These are phyloP conservation scores for Solanum habrochaites DNA, from an alignment of 257 asterid genomes.

Conservation along the genomic window DNA sequence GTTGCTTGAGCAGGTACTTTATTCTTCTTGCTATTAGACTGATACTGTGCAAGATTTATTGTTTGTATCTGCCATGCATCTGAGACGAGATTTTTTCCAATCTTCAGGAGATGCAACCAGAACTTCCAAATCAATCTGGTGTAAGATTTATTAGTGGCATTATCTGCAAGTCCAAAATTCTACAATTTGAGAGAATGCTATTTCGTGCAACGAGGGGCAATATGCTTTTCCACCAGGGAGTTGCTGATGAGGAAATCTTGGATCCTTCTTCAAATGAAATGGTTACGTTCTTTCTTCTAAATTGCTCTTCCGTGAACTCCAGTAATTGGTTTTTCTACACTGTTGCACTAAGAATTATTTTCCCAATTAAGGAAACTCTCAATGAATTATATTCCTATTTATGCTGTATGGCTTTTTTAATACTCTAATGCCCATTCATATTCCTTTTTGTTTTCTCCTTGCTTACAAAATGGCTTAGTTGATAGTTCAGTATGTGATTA, in stretches of 20 bases:
- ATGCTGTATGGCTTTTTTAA: background rate
- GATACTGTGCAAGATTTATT: slow-evolving; percentile 3
- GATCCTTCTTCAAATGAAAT: slow-evolving; percentile 82
- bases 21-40: background rate
- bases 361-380: background rate
- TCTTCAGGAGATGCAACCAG: slow-evolving; percentile 82
- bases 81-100: slow-evolving; percentile 3
- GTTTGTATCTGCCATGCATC: background rate
- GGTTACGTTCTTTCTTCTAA: slow-evolving; percentile 32
- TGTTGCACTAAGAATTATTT: background rate
- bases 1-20: slow-evolving; percentile 71
- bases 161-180: slow-evolving; percentile 66
- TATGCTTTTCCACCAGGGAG: slow-evolving; percentile 87
- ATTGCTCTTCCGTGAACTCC: background rate
- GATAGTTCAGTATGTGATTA: slow-evolving; percentile 1
- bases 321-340: background rate
- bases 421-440: background rate
- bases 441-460: background rate
- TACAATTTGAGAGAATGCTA: slow-evolving; percentile 86
- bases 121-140: slow-evolving; percentile 69
- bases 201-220: slow-evolving; percentile 99
- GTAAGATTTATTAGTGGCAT: slow-evolving; percentile 92
- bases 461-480: background rate
- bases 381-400: background rate
- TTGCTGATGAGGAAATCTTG: slow-evolving; percentile 62